Base-by-base conservation (phyloP, 2,329 filamentous ascomycete species). In the Epichloe baconii region DNA sequence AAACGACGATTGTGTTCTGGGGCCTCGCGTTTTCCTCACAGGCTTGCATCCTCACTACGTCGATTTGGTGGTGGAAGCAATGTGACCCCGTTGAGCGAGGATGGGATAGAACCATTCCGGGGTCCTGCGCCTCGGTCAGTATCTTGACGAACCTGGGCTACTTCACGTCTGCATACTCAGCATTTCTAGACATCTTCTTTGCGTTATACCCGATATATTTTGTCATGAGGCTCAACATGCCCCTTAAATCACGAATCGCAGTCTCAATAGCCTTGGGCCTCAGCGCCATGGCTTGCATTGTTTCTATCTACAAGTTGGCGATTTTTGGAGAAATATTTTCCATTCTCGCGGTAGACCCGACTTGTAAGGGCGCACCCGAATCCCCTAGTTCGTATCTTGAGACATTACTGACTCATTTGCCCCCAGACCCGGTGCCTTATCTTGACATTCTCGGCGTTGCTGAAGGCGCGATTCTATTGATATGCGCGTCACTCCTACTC, bases 171-270 rank as follows among this genome's bases (percentile, higher is more conserved):
- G 58, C 57, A 0, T 59, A 57, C 40, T 61, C 59, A 21, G 59
- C 59, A 2, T 61, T 61, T 34, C 55, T 61, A 23, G 58, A 61
- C 41, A 51, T 59, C 0, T 61, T 61, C 54, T 67, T 54, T 36
- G 60, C 60, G 2, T 17, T 60, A 2, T 61, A 61, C 11, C 59
- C 60, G 4, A 56, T 61, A 1, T 57, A 56, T 0, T 62, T 62
- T 12, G 55, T 62, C 6, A 61, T 61, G 60, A 54, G 51, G 11
- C 52, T 61, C 8, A 61, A 61, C 17, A 62, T 62, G 60, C 54
- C 59, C 1, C 52, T 60, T 4, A 59, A 55, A 37, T 56, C 54
- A 17, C 54, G 59, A 2, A 44, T 61, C 40, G 48, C 58, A 0
- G 59, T 61, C 10, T 62, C 56, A 4, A 40, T 53, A n/a, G 59